Evolutionary conservation across 75 land plant genomes (phyloP).

Genomic region (Pinus taeda): DNA sequence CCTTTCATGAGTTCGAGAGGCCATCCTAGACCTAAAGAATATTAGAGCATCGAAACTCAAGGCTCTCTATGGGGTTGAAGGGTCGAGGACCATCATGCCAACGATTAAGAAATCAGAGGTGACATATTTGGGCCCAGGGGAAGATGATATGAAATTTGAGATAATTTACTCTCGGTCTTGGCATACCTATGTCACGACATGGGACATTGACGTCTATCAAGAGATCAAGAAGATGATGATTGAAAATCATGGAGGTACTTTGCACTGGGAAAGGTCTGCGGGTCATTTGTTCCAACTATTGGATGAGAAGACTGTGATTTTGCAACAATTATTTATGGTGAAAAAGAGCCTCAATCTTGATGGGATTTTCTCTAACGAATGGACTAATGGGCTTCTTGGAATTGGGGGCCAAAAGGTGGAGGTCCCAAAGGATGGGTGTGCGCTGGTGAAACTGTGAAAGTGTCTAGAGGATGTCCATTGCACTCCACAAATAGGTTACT

Average conservation of each 20-base stretch:
- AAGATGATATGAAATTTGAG: conserved; percentile 57
- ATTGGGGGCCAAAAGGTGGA: conserved; percentile 13
- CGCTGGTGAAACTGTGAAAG: conserved; percentile 73
- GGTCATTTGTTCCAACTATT: conserved; percentile 48
- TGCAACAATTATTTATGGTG: conserved; percentile 37
- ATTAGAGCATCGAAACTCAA: too few relatives aligned
- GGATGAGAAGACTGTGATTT: conserved; percentile 34
- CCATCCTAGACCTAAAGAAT: too few relatives aligned
- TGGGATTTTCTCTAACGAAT: conserved; percentile 64
- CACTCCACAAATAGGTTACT: conserved; percentile 55
- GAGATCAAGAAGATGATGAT: conserved; percentile 72
- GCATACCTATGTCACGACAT: conserved; percentile 41
- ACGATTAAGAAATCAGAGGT: too few relatives aligned
- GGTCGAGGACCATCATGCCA: too few relatives aligned
- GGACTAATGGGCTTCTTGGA: conserved; percentile 76
- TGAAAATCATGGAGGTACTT: conserved; percentile 61
- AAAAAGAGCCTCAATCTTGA: conserved; percentile 49
- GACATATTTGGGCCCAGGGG: conserved; percentile 36
- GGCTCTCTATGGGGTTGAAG: too few relatives aligned
- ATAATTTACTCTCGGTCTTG: conserved; percentile 58
- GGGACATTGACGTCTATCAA: conserved; percentile 59
- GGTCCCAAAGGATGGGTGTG: conserved; percentile 48
- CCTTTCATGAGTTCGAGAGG: too few relatives aligned
- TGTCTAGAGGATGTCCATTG: conserved; percentile 67
- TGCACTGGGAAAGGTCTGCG: conserved; percentile 88